These are phyloP conservation scores for Cantharellus cinnabarinus DNA, from an alignment of 768 basidiomycete species.

Conservation along the genomic window DNA sequence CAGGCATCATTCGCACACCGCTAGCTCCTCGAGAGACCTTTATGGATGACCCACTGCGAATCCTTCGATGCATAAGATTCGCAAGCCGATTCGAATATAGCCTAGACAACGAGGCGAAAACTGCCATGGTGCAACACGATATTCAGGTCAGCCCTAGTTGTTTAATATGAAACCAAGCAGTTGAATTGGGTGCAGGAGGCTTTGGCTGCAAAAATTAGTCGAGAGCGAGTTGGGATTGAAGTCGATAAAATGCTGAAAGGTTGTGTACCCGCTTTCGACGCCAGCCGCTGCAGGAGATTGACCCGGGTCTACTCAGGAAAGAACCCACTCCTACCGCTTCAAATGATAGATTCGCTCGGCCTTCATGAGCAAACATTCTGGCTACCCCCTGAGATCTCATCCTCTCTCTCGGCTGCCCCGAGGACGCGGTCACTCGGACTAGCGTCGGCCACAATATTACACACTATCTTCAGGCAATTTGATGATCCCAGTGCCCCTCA, in stretches of 20 bases:
- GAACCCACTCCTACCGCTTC: slow-evolving; percentile 52
- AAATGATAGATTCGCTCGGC: slow-evolving; percentile 50
- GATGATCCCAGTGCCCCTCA: neutral
- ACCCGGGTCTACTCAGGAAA: slow-evolving; percentile 27
- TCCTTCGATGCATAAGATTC: slow-evolving; percentile 81
- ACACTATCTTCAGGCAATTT: slow-evolving; percentile 18
- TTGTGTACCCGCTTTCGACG: slow-evolving; percentile 11
- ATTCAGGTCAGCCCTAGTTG: slow-evolving; percentile 34
- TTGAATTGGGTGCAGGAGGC: slow-evolving; percentile 26
- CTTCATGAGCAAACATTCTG: slow-evolving; percentile 51
- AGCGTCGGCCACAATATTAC: slow-evolving; percentile 37
- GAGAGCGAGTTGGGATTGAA: slow-evolving; percentile 84
- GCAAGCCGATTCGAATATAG: slow-evolving; percentile 76
- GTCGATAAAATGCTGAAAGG: slow-evolving; percentile 88
- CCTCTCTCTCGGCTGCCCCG: slow-evolving; percentile 26
- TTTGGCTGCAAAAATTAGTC: slow-evolving; percentile 58
- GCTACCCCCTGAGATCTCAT: slow-evolving; percentile 26
- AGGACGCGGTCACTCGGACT: slow-evolving; percentile 26
- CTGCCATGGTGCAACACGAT: slow-evolving; percentile 35
- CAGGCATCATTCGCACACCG: slow-evolving; percentile 73
- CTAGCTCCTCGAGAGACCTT: slow-evolving; percentile 76
- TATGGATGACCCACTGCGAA: slow-evolving; percentile 78
- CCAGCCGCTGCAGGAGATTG: neutral
- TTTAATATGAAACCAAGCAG: neutral
- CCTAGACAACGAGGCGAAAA: slow-evolving; percentile 44